Evolutionary conservation across 2,329 filamentous ascomycete species (phyloP).

Genomic region (Pseudofabraea citricarpa): DNA sequence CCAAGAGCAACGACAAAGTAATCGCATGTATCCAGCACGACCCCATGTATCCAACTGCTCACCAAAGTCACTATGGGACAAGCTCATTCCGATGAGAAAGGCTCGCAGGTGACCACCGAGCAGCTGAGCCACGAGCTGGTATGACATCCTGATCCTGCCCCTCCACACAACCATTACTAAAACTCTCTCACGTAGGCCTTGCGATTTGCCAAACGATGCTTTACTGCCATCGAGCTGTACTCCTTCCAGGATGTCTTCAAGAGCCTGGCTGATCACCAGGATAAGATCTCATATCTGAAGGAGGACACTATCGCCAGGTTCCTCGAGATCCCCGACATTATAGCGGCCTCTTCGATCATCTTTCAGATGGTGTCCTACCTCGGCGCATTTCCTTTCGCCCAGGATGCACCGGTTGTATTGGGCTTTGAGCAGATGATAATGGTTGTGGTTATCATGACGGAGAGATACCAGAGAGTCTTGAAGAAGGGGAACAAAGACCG

Average conservation of each 20-base stretch:
- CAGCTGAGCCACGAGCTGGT: constrained; percentile 28
- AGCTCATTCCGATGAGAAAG: constrained; percentile 24
- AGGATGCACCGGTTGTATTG: constrained; percentile 64
- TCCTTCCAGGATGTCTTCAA: constrained; percentile 71
- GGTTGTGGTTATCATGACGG: constrained; percentile 68
- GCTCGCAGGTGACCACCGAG: constrained; percentile 21
- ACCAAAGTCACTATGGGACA: constrained; percentile 28
- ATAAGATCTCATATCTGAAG: constrained; percentile 59
- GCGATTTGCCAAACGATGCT: constrained; percentile 65
- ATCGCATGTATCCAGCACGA: background rate
- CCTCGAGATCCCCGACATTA: constrained; percentile 66
- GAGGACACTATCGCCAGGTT: constrained; percentile 68
- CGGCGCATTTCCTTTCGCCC: constrained; percentile 68
- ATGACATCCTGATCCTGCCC: constrained; percentile 5
- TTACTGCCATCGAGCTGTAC: constrained; percentile 67
- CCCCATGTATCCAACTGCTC: background rate
- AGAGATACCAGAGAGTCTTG: constrained; percentile 61
- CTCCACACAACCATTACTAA: constrained; percentile 7
- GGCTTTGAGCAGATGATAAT: constrained; percentile 67
- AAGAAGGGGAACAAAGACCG: constrained; percentile 52
- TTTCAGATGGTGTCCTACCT: constrained; percentile 70
- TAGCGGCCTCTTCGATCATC: constrained; percentile 61
- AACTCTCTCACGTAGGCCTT: constrained; percentile 39
- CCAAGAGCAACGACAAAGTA: background rate
- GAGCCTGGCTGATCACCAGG: constrained; percentile 60